Conservation (phyloP, 805 yeast genomes). For the Torulaspora gathmanii region DNA sequence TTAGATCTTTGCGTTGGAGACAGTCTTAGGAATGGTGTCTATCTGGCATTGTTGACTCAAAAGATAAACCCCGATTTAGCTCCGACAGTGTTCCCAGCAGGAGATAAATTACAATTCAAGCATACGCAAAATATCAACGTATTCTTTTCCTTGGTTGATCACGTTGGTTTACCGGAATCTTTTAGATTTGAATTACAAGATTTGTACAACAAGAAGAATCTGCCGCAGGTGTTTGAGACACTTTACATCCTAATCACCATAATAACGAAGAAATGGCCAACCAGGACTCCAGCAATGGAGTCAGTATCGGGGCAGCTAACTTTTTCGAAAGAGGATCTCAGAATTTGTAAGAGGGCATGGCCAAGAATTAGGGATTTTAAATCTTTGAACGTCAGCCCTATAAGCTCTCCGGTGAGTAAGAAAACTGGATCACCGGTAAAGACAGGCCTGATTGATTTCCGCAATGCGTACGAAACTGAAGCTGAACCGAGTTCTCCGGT, state of each 20-base stretch:
- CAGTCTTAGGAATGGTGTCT: slow-evolving; percentile 76
- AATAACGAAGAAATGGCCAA: slow-evolving; percentile 50
- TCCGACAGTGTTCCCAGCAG: slow-evolving; percentile 49
- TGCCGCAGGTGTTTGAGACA: slow-evolving; percentile 92
- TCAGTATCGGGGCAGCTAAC: slow-evolving; percentile 57
- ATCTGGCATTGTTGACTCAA: slow-evolving; percentile 72
- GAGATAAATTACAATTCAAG: slow-evolving; percentile 69
- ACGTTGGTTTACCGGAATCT: slow-evolving; percentile 74
- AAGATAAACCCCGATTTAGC: slow-evolving; percentile 64
- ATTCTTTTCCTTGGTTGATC: slow-evolving; percentile 66
- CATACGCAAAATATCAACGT: slow-evolving; percentile 90
- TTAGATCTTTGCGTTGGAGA: slow-evolving; percentile 51
- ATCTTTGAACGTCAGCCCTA: slow-evolving; percentile 41
- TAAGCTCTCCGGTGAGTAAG: slow-evolving; percentile 17
- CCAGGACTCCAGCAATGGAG: slow-evolving; percentile 55
- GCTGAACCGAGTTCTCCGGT: background rate
- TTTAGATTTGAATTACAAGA: slow-evolving; percentile 91
- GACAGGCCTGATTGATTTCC: slow-evolving; percentile 26
- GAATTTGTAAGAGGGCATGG: slow-evolving; percentile 56
- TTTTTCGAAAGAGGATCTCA: slow-evolving; percentile 62
- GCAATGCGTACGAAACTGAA: slow-evolving; percentile 5
- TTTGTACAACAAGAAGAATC: slow-evolving; percentile 82
- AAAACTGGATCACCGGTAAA: slow-evolving; percentile 8
- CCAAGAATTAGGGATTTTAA: slow-evolving; percentile 77
- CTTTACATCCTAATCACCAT: slow-evolving; percentile 81